Percentiles rank a stretch among this genome's conserved stretches.
phyloP scores from a whole-genome alignment of 106 monocot genomes.

The Apostasia shenzhenica region DNA sequence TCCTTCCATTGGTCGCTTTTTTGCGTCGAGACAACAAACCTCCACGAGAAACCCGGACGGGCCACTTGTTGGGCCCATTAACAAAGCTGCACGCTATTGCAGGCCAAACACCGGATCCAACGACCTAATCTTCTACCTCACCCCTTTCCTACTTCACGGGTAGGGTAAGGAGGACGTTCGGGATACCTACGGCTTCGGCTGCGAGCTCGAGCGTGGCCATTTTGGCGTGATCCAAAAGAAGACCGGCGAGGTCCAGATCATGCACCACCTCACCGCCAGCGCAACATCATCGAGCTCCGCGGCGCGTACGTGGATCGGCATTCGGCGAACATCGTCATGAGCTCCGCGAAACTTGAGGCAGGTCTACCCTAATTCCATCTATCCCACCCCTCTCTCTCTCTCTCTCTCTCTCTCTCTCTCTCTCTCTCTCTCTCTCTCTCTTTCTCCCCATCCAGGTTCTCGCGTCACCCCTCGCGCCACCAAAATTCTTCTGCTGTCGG shows the following conservation, averaged over 20 bases:
- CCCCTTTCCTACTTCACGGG: not conserved
- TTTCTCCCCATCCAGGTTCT: no score
- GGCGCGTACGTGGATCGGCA: constrained; percentile 66
- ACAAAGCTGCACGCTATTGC: not conserved
- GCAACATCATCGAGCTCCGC: constrained; percentile 57
- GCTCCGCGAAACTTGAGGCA: constrained; percentile 31
- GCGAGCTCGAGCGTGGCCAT: constrained; percentile 61
- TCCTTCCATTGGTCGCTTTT: no score
- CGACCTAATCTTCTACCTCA: no score
- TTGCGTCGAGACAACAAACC: no score
- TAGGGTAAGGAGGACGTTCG: constrained; percentile 47
- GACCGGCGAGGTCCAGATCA: constrained; percentile 67
- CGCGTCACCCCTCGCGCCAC: no score
- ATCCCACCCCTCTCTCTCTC: no score
- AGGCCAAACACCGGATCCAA: not conserved
- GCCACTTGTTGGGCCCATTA: no score
- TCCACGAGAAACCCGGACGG: no score
- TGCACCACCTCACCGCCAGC: constrained; percentile 70
- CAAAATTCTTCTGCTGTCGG: no score
- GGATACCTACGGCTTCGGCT: constrained; percentile 42
- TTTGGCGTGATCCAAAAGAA: constrained; percentile 41
- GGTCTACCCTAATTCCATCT: no score
- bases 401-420: no score
- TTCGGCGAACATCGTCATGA: constrained; percentile 73
- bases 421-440: no score